phyloP scores from a whole-genome alignment of 2,329 filamentous ascomycete species.

The Helotiales sp. region DNA sequence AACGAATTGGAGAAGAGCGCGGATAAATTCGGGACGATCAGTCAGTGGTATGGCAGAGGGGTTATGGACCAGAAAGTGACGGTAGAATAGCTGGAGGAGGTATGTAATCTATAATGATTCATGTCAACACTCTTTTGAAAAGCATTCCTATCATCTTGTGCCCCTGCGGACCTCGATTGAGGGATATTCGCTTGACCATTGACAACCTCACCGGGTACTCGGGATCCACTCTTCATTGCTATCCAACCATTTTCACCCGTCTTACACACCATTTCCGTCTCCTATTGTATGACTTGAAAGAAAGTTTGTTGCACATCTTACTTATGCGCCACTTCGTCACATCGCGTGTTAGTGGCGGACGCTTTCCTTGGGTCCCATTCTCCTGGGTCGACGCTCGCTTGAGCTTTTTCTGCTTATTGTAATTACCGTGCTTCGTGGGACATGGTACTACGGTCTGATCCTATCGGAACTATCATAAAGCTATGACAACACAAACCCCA shows the following conservation, averaged over 20 bases:
- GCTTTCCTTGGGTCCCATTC: not conserved
- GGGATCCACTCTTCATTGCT: not conserved
- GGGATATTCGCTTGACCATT: not conserved
- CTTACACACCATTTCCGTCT: not conserved
- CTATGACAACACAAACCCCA: too few species aligned
- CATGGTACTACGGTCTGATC: too few species aligned
- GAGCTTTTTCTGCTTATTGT: not conserved
- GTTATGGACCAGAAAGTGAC: conserved; percentile 64
- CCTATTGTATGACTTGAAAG: not conserved
- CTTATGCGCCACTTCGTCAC: conserved; percentile 16
- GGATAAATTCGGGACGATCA: conserved; percentile 86
- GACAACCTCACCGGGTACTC: not conserved
- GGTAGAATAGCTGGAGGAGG: conserved; percentile 3
- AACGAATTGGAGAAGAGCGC: conserved; percentile 74
- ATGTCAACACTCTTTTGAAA: not conserved
- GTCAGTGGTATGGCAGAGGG: conserved; percentile 91
- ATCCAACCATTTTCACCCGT: not conserved
- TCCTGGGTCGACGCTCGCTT: not conserved
- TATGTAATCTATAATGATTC: not conserved
- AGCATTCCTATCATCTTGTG: not conserved
- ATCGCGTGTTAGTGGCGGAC: not conserved
- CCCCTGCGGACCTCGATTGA: not conserved
- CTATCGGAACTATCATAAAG: too few species aligned
- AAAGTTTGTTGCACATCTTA: conserved; percentile 13
- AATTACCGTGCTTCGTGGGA: not conserved